Conservation (phyloP, 2,329 filamentous ascomycete genomes). For the Thielaviopsis ethacetica region DNA sequence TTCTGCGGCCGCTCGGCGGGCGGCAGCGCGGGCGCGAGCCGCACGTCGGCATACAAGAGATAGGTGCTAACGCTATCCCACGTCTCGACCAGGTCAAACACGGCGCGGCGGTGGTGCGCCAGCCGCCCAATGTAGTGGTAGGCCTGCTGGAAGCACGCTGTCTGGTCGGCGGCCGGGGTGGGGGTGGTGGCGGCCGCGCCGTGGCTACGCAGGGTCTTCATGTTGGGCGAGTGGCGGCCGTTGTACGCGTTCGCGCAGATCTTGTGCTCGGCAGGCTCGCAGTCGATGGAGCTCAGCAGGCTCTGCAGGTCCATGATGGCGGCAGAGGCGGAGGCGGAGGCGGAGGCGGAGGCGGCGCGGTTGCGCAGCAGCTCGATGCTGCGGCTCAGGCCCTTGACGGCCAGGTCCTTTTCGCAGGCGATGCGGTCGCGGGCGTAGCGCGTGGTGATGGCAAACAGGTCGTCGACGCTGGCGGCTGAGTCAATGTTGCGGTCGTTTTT, state of each 20-base stretch:
- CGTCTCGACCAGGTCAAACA: not conserved
- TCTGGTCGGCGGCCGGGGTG: not conserved
- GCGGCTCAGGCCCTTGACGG: not conserved
- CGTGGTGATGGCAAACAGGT: not conserved
- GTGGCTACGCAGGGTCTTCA: not conserved
- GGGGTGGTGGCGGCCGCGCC: not conserved
- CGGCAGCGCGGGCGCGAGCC: not conserved
- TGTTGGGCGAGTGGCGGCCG: not conserved
- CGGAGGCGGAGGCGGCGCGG: too few species aligned
- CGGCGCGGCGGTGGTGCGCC: not conserved
- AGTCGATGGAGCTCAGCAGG: not conserved
- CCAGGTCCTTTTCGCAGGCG: not conserved
- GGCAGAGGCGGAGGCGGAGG: too few species aligned
- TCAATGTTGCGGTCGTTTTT: not conserved
- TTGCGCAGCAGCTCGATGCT: not conserved
- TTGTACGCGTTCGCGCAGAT: not conserved
- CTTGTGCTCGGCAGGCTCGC: not conserved
- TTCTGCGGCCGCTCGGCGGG: not conserved
- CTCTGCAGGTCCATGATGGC: not conserved
- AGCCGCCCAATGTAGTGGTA: conserved; percentile 3
- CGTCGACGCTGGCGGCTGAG: not conserved
- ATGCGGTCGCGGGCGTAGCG: not conserved
- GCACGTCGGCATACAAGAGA: not conserved
- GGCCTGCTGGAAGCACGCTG: not conserved
- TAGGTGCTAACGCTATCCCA: not conserved